These are phyloP conservation scores for Aspergillus wentii DNA, from an alignment of 495 filamentous ascomycete genomes.

Conservation along the genomic window DNA sequence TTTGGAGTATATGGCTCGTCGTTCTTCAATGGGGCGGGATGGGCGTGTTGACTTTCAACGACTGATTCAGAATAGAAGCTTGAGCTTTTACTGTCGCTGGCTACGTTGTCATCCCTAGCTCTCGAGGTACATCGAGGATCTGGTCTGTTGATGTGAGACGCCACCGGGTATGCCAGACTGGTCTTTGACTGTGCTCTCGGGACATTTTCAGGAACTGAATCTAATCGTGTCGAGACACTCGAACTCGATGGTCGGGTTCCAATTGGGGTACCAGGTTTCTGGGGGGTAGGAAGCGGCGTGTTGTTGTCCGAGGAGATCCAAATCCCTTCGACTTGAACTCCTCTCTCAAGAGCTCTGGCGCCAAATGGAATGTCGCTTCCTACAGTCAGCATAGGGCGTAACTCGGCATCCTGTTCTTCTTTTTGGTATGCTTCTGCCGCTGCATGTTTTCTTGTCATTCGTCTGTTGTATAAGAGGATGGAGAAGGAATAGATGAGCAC, in stretches of 20 bases:
- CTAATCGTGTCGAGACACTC: no score
- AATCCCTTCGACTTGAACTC: constrained; percentile 81
- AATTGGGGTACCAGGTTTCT: constrained; percentile 15
- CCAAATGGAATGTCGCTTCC: constrained; percentile 77
- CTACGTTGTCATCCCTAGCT: no score
- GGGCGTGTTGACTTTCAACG: no score
- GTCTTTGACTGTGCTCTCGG: no score
- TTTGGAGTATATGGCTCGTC: no score
- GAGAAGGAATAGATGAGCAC: constrained; percentile 41
- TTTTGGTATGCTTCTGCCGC: constrained; percentile 61
- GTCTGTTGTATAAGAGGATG: constrained; percentile 54
- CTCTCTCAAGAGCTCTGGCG: constrained; percentile 80
- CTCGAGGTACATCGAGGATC: no score
- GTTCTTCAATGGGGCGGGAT: no score
- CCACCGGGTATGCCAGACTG: constrained; percentile 2
- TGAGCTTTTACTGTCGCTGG: no score
- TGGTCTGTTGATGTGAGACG: not conserved
- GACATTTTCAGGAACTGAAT: no score
- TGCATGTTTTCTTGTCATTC: constrained; percentile 59
- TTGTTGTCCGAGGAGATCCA: constrained; percentile 79
- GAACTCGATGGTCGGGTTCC: no score
- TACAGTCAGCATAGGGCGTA: constrained; percentile 30
- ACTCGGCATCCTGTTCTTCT: constrained; percentile 34
- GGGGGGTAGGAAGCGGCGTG: constrained; percentile 33
- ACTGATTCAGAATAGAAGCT: no score